A percentile compares a stretch with the other conserved stretches of the same genome.
phyloP scores from a whole-genome alignment of 768 basidiomycete genomes.

The Podaxis rugospora region DNA sequence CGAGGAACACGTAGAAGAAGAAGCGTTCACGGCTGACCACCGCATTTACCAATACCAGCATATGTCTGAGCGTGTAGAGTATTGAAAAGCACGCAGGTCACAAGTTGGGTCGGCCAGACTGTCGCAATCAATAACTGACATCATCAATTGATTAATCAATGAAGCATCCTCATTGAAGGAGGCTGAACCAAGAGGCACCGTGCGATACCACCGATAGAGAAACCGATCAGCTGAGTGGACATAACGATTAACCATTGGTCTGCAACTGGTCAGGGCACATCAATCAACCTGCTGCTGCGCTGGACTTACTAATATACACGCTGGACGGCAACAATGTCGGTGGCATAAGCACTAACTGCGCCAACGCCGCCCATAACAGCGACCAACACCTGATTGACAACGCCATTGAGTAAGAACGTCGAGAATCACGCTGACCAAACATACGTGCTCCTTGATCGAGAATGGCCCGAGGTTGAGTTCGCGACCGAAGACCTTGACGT shows the following conservation, averaged over 20 bases:
- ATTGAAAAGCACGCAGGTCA: constrained; percentile 74
- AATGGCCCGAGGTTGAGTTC: constrained; percentile 66
- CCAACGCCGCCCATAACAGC: constrained; percentile 46
- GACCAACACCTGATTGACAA: constrained; percentile 40
- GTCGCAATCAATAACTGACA: constrained; percentile 18
- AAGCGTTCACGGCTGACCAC: constrained; percentile 72
- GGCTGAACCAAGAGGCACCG: constrained; percentile 76
- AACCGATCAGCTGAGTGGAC: constrained; percentile 74
- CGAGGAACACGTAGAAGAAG: constrained; percentile 62
- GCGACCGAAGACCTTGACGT: constrained; percentile 46
- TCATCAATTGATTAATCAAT: not conserved
- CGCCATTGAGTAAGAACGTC: constrained; percentile 19
- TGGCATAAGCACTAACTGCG: constrained; percentile 59
- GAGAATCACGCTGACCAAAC: constrained; percentile 22
- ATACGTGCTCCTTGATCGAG: constrained; percentile 69
- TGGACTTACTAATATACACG: constrained; percentile 61
- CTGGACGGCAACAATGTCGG: constrained; percentile 75
- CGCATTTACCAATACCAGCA: constrained; percentile 57
- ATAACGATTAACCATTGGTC: constrained; percentile 82
- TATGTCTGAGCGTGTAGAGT: constrained; percentile 74
- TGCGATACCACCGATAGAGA: constrained; percentile 70
- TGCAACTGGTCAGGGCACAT: constrained; percentile 15
- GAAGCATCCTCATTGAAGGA: constrained; percentile 57
- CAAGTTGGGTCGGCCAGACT: constrained; percentile 80
- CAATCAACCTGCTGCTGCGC: not conserved